These are phyloP conservation scores for Bothriochloa decipiens DNA, from an alignment of 176 grass and related monocot genomes.

Conservation along the genomic window DNA sequence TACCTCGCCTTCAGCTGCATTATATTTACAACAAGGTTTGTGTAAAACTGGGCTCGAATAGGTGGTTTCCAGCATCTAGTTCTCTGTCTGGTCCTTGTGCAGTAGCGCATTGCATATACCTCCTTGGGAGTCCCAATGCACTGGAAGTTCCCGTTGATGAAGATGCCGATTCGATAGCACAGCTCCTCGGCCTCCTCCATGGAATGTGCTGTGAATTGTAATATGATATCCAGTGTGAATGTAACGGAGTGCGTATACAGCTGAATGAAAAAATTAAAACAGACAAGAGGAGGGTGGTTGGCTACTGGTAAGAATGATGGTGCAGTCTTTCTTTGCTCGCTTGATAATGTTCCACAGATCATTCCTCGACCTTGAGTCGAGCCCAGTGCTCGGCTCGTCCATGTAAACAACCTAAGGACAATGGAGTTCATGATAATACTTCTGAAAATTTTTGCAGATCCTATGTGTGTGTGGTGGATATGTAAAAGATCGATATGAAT, in stretches of 20 bases:
- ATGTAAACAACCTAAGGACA: slow-evolving; percentile 66
- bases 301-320: slow-evolving; percentile 94
- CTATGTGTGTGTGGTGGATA: too few relatives aligned
- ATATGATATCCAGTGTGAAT: neutral
- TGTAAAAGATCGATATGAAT: too few relatives aligned
- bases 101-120: slow-evolving; percentile 44
- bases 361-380: slow-evolving; percentile 74
- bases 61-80: neutral
- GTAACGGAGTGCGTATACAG: neutral
- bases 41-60: too few relatives aligned
- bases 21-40: too few relatives aligned
- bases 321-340: slow-evolving; percentile 74
- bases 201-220: slow-evolving; percentile 70
- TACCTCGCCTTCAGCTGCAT: slow-evolving; percentile 81
- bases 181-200: slow-evolving; percentile 93
- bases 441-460: too few relatives aligned
- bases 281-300: neutral
- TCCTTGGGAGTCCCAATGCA: slow-evolving; percentile 86
- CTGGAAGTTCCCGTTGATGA: slow-evolving; percentile 73
- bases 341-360: slow-evolving; percentile 87
- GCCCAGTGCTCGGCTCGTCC: slow-evolving; percentile 94
- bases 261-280: neutral
- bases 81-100: too few relatives aligned
- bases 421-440: too few relatives aligned
- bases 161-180: slow-evolving; percentile 82